Conservation (phyloP, 495 filamentous ascomycete species). For the Penicillium steckii region DNA sequence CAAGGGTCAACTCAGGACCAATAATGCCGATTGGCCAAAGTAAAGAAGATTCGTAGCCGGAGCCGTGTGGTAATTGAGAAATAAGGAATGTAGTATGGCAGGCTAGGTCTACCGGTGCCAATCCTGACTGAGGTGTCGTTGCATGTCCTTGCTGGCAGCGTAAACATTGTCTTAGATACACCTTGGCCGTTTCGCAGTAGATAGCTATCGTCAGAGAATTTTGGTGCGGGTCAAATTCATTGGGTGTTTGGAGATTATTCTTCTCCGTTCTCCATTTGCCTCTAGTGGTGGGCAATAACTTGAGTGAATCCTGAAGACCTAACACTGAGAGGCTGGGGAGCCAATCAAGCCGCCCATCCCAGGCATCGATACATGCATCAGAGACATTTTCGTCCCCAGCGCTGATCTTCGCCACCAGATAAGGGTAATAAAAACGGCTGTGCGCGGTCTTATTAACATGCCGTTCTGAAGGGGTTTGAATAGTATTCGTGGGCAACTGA, state of each 20-base stretch:
- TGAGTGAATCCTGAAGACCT: background rate
- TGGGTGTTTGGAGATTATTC: background rate
- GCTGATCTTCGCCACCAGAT: slow-evolving; percentile 2
- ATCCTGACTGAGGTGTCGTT: background rate
- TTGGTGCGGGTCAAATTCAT: background rate
- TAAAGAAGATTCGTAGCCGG: slow-evolving; percentile 1
- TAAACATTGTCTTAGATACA: background rate
- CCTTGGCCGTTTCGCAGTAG: background rate
- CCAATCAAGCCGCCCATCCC: slow-evolving; percentile 7
- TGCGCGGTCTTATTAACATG: background rate
- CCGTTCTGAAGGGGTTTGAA: background rate
- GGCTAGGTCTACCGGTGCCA: background rate
- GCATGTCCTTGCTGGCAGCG: background rate
- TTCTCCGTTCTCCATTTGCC: background rate
- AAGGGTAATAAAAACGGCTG: background rate
- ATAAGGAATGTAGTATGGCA: background rate
- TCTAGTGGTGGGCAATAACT: background rate
- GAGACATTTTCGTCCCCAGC: background rate
- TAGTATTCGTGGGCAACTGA: background rate
- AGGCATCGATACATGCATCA: background rate
- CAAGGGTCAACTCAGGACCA: background rate
- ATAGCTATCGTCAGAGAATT: background rate
- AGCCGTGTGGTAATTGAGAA: slow-evolving; percentile 1
- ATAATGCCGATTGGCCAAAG: slow-evolving; percentile 11
- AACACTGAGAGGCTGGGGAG: slow-evolving; percentile 2